Conservation (phyloP, 176 grass and related monocot genomes). For the Saccharum spontaneum region DNA sequence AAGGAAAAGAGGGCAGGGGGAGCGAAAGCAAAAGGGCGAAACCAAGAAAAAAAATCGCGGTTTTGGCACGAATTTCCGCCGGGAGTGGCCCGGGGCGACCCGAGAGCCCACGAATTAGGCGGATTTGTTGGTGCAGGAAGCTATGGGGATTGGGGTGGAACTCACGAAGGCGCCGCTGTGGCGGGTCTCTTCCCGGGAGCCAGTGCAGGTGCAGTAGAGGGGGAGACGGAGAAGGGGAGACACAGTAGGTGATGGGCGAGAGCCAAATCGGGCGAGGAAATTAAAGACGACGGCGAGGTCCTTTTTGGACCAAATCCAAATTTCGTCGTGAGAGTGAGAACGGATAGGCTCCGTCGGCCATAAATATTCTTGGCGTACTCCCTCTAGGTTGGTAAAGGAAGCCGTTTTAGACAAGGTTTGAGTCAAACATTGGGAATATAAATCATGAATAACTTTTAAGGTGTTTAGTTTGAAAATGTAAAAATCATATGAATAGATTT, state of each 20-base stretch:
- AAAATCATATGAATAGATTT: too few relatives aligned
- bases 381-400: too few relatives aligned
- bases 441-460: too few relatives aligned
- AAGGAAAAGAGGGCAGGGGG: background rate
- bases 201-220: background rate
- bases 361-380: slow-evolving; percentile 21
- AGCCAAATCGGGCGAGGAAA: slow-evolving; percentile 34
- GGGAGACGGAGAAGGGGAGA: background rate
- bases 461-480: too few relatives aligned
- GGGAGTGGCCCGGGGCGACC: slow-evolving; percentile 1
- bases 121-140: slow-evolving; percentile 35
- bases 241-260: too few relatives aligned
- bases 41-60: slow-evolving; percentile 27
- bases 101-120: background rate
- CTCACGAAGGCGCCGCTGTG: slow-evolving; percentile 14
- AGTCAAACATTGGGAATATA: too few relatives aligned
- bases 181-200: slow-evolving; percentile 26
- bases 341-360: slow-evolving; percentile 26
- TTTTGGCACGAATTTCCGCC: slow-evolving; percentile 39
- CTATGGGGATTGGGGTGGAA: slow-evolving; percentile 3
- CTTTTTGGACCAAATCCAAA: slow-evolving; percentile 54
- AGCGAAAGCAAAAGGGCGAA: slow-evolving; percentile 32
- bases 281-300: slow-evolving; percentile 23
- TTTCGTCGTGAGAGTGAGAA: background rate
- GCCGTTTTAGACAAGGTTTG: too few relatives aligned